These are phyloP conservation scores for Sphaerulina populicola DNA, from an alignment of 2,329 filamentous ascomycete genomes.

Conservation along the genomic window DNA sequence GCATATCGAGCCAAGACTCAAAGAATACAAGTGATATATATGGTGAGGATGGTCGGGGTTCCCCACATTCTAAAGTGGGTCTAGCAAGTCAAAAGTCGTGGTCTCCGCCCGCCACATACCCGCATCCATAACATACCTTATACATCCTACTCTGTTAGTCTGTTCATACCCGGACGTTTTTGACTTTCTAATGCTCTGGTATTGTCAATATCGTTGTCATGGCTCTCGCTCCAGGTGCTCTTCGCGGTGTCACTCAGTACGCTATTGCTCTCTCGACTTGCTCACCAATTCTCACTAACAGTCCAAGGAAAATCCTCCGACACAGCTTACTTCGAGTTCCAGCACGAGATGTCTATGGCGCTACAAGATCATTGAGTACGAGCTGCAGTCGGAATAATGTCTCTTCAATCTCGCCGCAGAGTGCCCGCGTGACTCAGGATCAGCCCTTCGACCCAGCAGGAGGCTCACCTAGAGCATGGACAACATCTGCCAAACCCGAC, in stretches of 20 bases:
- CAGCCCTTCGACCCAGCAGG: slow-evolving; percentile 14
- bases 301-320: not conserved
- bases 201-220: not conserved
- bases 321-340: not conserved
- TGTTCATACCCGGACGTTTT: too few relatives aligned
- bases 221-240: not conserved
- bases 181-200: not conserved
- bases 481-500: slow-evolving; percentile 15
- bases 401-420: not conserved
- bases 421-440: slow-evolving; percentile 11
- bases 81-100: too few relatives aligned
- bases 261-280: not conserved
- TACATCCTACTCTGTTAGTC: too few relatives aligned
- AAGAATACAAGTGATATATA: too few relatives aligned
- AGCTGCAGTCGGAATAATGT: not conserved
- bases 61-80: too few relatives aligned
- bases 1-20: too few relatives aligned
- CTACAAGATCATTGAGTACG: not conserved
- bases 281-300: not conserved
- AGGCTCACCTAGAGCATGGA: slow-evolving; percentile 12
- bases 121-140: too few relatives aligned
- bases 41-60: too few relatives aligned
- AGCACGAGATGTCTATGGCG: not conserved
- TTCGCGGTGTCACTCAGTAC: not conserved
- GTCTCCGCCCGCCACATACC: too few relatives aligned